Evolutionary conservation across 2,329 filamentous ascomycete genomes (phyloP).

Genomic region (Alternaria tenuissima): DNA sequence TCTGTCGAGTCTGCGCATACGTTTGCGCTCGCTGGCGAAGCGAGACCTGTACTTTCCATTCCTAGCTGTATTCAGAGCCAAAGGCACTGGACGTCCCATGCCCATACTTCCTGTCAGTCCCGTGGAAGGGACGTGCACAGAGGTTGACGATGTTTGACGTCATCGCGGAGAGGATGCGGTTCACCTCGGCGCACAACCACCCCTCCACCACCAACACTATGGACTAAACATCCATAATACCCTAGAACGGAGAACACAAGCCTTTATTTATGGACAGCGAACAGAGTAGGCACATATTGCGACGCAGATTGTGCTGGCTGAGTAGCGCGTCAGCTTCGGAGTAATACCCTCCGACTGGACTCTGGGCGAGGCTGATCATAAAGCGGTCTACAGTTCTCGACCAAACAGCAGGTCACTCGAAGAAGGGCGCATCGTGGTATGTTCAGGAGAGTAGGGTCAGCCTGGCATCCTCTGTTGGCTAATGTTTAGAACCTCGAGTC

Average conservation of each 20-base stretch:
- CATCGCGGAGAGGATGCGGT: neutral
- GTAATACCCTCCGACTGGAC: neutral
- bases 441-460: neutral
- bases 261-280: neutral
- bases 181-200: neutral
- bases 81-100: neutral
- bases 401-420: neutral
- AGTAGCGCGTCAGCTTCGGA: neutral
- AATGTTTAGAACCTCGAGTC: neutral
- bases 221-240: neutral
- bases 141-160: conserved; percentile 4
- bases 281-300: neutral
- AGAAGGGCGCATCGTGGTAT: neutral
- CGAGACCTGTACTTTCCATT: neutral
- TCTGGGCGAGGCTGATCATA: neutral
- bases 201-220: neutral
- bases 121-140: neutral
- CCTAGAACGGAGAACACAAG: neutral
- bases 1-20: neutral
- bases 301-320: neutral
- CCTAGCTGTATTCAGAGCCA: neutral
- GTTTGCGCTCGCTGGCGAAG: neutral
- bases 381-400: neutral
- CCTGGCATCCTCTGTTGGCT: neutral
- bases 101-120: neutral